These are phyloP conservation scores for Isatis tinctoria DNA, from an alignment of 345 rosid species.

Conservation along the genomic window DNA sequence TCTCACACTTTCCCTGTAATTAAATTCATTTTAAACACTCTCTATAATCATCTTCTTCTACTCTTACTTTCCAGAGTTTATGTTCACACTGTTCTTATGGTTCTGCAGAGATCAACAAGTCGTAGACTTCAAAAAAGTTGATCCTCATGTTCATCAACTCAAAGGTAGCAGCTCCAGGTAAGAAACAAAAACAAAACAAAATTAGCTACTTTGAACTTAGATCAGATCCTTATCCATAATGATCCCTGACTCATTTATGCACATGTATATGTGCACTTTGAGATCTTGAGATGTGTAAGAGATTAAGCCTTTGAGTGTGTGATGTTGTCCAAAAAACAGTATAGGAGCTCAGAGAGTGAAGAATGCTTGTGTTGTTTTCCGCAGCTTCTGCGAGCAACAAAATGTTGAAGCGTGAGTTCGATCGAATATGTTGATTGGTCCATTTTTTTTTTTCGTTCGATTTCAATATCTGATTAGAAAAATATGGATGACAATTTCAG, in stretches of 20 bases:
- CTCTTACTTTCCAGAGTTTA: neutral
- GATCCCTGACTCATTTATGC: neutral
- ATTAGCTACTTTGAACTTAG: neutral
- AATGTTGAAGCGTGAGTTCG: conserved; percentile 66
- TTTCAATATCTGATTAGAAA: neutral
- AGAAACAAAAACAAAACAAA: neutral
- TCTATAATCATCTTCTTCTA: neutral
- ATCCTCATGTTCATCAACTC: conserved; percentile 88
- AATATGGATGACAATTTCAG: conserved; percentile 34
- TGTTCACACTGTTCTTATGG: neutral
- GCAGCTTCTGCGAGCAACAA: conserved; percentile 75
- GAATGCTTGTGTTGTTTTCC: conserved; percentile 77
- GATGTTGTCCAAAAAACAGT: conserved; percentile 45
- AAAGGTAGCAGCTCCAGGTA: conserved; percentile 99
- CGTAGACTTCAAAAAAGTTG: conserved; percentile 82
- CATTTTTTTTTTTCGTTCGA: neutral
- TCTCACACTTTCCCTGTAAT: conserved; percentile 72
- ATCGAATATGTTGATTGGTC: neutral
- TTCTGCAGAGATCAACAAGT: conserved; percentile 59
- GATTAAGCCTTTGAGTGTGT: conserved; percentile 3
- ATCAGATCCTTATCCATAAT: neutral
- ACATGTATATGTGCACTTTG: neutral
- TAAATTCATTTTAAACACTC: neutral
- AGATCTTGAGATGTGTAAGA: neutral
- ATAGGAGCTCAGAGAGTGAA: conserved; percentile 89